Base-by-base conservation (phyloP, 495 filamentous ascomycete species). In the Achaetomiella virescens region DNA sequence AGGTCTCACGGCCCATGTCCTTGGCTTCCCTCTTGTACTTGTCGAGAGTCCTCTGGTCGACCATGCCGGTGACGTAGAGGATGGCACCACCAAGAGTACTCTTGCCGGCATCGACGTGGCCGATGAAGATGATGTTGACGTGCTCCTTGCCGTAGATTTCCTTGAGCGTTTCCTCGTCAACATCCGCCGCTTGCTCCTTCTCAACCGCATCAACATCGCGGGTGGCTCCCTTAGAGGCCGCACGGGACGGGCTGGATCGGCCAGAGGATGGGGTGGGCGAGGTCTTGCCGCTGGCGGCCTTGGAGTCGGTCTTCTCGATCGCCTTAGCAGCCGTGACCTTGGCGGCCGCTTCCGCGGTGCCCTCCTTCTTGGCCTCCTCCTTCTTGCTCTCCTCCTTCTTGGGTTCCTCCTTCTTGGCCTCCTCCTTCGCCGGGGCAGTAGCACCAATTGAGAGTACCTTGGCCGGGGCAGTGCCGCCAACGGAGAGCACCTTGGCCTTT, bases 71-170 rank as follows among this genome's bases (percentile, higher is more conserved):
- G 54, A 81, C 83, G 66, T 93, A 95, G 3, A 97, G 76, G 52
- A 99, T 93, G 42, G 85, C 84, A 43, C 93, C 93, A 64, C 95
- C 93, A 8, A 99, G 81, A 2, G 93, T 97, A 17, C 88, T 93
- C 75, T 97, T 99, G 63, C 93, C 93, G 55, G 92, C 91, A 72
- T 98, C 93, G 56, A 97, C 93, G 77, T 97, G 93, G 48, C 93
- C 93, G 64, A 98, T 89, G 78, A 98, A 98, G 54, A 98, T 95
- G 47, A 97, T 82, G 69, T 98, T 98, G 58, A 99, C 85, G 66
- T 99, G 93, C 71, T 99, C 93, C 72, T 97, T 96, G 62, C 93
- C 93, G 70, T 97, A 97, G 40, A 99, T 90, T 72, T 97, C 93
- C 67, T 90, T 88, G 55, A 99, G 74, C 0, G 89, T 88, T 41